phyloP scores from a whole-genome alignment of 2,329 filamentous ascomycete genomes.

The Colletotrichum godetiae region DNA sequence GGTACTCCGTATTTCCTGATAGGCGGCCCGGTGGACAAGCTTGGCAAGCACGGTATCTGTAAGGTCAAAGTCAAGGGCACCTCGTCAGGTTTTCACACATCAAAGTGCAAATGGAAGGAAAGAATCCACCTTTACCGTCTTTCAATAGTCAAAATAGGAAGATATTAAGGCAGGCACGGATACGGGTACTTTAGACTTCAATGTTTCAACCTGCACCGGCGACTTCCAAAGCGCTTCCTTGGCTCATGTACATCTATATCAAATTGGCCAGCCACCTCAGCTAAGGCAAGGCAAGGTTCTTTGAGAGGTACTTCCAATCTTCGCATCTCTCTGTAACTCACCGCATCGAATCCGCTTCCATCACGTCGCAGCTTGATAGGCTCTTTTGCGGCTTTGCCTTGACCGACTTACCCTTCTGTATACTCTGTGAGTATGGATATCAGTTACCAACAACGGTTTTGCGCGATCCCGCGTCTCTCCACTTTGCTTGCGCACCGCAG shows the following conservation, averaged over 20 bases:
- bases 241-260: too few species aligned
- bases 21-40: too few species aligned
- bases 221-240: too few species aligned
- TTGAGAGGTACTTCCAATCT: not conserved
- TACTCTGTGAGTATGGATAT: not conserved
- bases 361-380: not conserved
- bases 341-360: conserved; percentile 2
- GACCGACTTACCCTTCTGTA: not conserved
- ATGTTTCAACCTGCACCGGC: not conserved
- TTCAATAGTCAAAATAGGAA: too few species aligned
- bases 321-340: conserved; percentile 13
- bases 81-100: too few species aligned
- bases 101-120: not conserved
- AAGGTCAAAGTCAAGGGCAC: too few species aligned
- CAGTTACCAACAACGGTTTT: not conserved
- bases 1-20: too few species aligned
- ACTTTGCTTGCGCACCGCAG: not conserved
- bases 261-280: too few species aligned
- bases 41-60: not conserved
- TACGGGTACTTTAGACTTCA: too few species aligned
- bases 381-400: not conserved
- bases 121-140: too few species aligned
- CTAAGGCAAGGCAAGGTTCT: too few species aligned
- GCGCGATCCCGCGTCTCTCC: not conserved
- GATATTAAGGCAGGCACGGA: too few species aligned